Percentiles rank a stretch among this genome's conserved stretches.
Evolutionary conservation across 805 yeast species (phyloP).

Genomic region (Metschnikowia santaceciliae): DNA sequence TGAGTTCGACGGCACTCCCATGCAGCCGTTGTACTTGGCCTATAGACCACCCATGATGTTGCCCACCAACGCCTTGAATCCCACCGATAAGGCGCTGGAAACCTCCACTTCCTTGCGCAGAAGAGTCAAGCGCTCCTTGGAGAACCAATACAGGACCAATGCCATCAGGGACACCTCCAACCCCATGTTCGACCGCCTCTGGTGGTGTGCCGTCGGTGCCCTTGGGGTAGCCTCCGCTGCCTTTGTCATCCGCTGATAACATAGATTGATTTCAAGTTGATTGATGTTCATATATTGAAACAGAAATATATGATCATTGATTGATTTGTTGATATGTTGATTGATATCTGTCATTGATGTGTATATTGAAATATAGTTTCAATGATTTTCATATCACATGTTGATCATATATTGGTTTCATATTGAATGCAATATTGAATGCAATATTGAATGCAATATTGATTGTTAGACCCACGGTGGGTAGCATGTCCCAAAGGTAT

Average conservation of each 20-base stretch:
- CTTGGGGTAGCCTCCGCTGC: constrained; percentile 39
- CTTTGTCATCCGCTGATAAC: constrained; percentile 22
- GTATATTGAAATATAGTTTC: no score
- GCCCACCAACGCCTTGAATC: constrained; percentile 88
- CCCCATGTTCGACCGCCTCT: constrained; percentile 41
- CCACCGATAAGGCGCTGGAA: constrained; percentile 51
- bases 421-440: no score
- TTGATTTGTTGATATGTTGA: no score
- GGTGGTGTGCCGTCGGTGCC: constrained; percentile 53
- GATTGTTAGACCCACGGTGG: no score
- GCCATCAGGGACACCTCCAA: constrained; percentile 50
- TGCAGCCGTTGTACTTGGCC: constrained; percentile 88
- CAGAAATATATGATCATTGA: no score
- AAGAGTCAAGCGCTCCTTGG: constrained; percentile 67
- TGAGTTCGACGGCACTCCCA: constrained; percentile 71
- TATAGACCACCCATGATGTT: constrained; percentile 95
- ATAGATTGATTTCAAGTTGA: no score
- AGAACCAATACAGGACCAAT: constrained; percentile 73
- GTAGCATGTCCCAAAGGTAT: no score
- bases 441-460: no score
- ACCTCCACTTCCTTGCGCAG: constrained; percentile 33
- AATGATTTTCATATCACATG: no score
- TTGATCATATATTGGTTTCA: no score
- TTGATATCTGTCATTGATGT: no score
- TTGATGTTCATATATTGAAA: background rate